A percentile compares a stretch with the other conserved stretches of the same genome.
phyloP scores from a whole-genome alignment of 2,329 filamentous ascomycete species.

The Fusarium secorum region DNA sequence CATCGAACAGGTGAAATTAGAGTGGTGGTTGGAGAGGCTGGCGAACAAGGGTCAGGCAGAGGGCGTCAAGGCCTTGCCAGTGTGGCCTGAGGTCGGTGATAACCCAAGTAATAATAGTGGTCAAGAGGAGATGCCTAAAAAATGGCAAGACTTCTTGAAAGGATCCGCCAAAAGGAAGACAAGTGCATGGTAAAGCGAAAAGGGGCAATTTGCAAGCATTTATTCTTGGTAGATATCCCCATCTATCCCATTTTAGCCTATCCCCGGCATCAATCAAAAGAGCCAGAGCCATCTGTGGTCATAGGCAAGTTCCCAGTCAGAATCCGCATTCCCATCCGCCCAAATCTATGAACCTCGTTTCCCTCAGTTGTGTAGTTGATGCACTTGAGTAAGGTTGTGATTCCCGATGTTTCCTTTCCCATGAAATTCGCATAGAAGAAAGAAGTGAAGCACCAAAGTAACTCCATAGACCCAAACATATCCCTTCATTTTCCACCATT shows the following conservation, averaged over 20 bases:
- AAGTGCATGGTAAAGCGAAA: not conserved
- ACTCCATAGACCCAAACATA: not conserved
- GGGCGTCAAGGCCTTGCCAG: constrained; percentile 6
- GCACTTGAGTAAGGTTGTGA: not conserved
- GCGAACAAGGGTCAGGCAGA: not conserved
- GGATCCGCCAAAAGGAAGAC: not conserved
- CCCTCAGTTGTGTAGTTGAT: not conserved
- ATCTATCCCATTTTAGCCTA: not conserved
- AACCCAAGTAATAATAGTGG: not conserved
- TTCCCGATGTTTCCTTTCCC: not conserved
- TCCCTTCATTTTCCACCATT: not conserved
- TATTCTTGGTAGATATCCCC: not conserved
- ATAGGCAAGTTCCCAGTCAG: not conserved
- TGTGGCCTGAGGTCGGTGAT: constrained; percentile 29
- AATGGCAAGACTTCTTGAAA: constrained; percentile 26
- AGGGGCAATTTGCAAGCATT: not conserved
- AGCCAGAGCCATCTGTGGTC: not conserved
- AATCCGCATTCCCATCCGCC: not conserved
- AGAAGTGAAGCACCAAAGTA: not conserved
- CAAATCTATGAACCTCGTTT: not conserved
- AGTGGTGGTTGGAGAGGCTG: constrained; percentile 12
- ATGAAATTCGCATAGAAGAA: not conserved
- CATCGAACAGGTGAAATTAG: not conserved
- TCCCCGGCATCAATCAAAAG: constrained; percentile 1
- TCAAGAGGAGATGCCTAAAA: not conserved